Conservation (phyloP, 2,329 filamentous ascomycete species). For the Pseudogymnoascus sp. region DNA sequence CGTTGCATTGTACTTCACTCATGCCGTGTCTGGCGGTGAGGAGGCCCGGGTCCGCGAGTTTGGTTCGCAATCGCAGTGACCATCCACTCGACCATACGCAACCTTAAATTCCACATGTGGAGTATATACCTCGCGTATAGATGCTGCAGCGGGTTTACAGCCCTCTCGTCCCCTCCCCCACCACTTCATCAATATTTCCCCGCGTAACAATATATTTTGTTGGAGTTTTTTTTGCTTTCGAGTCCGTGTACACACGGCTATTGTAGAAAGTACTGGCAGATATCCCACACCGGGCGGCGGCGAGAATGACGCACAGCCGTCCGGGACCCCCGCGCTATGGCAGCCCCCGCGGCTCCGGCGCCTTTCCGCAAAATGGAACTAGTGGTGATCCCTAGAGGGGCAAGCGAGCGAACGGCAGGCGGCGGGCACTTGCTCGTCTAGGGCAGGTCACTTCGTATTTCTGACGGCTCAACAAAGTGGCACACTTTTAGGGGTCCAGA, state of each 20-base stretch:
- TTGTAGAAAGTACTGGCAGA: not conserved
- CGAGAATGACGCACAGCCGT: not conserved
- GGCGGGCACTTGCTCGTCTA: not conserved
- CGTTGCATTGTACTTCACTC: not conserved
- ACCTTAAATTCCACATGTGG: slow-evolving; percentile 4
- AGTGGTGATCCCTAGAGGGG: not conserved
- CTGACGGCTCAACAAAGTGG: not conserved
- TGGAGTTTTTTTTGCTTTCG: not conserved
- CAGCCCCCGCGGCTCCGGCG: not conserved
- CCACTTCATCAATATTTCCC: not conserved
- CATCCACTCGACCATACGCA: not conserved
- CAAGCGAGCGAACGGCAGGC: not conserved
- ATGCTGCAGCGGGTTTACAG: slow-evolving; percentile 2
- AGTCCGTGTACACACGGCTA: not conserved
- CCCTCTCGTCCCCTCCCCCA: not conserved
- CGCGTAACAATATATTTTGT: not conserved
- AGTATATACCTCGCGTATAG: not conserved
- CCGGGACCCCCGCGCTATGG: not conserved
- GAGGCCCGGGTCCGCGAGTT: not conserved
- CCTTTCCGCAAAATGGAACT: not conserved
- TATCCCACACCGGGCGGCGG: not conserved
- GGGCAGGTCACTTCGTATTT: not conserved
- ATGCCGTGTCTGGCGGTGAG: slow-evolving; percentile 4
- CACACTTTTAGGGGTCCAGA: not conserved
- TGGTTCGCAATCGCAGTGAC: not conserved